Conservation (phyloP, 2,329 filamentous ascomycete genomes). For the Endothia cerciana region DNA sequence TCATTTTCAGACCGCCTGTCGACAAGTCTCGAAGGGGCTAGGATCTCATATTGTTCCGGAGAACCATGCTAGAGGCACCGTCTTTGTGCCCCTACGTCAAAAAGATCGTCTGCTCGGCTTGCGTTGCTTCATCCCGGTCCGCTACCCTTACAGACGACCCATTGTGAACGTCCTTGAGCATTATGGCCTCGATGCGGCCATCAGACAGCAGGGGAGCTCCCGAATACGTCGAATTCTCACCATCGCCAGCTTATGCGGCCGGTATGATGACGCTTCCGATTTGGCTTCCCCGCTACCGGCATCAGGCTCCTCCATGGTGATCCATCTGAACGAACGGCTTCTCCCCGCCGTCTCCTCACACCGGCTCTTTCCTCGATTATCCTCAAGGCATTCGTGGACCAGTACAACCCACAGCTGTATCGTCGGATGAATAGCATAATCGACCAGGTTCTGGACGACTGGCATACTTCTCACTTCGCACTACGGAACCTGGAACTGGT, state of each 20-base stretch:
- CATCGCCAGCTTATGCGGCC: neutral
- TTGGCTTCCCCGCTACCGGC: neutral
- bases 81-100: neutral
- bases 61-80: neutral
- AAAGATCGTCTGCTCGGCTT: neutral
- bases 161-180: neutral
- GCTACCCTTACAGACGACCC: neutral
- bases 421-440: neutral
- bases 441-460: neutral
- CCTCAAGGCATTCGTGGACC: neutral
- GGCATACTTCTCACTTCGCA: neutral
- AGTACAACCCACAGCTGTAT: neutral
- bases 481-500: neutral
- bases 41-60: neutral
- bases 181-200: neutral
- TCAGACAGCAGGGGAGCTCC: neutral
- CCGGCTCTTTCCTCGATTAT: neutral
- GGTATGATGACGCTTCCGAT: neutral
- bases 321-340: neutral
- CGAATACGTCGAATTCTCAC: neutral
- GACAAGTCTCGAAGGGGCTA: neutral
- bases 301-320: neutral
- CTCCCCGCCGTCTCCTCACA: neutral
- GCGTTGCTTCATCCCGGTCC: neutral
- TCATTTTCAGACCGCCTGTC: constrained; percentile 3